These are phyloP conservation scores for Ophiocordyceps camponoti-saundersi DNA, from an alignment of 2,329 filamentous ascomycete genomes.

Conservation along the genomic window DNA sequence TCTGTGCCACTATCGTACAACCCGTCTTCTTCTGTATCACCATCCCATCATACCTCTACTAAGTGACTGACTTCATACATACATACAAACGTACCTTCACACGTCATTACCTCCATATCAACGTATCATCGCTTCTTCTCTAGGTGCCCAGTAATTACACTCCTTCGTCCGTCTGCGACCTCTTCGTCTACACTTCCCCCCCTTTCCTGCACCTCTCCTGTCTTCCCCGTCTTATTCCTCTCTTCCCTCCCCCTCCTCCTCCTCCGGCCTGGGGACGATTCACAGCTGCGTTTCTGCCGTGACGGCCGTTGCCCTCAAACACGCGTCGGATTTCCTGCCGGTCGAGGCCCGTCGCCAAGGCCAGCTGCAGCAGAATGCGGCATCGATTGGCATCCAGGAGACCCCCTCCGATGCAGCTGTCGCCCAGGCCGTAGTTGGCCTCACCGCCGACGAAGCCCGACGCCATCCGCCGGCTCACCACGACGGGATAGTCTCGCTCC, in stretches of 20 bases:
- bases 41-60: too few species aligned
- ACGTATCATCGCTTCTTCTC: too few species aligned
- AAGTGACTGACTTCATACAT: too few species aligned
- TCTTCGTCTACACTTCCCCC: too few species aligned
- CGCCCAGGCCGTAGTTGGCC: constrained; percentile 10
- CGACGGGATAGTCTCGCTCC: constrained; percentile 25
- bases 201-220: too few species aligned
- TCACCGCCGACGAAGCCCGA: constrained; percentile 32
- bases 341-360: constrained; percentile 13
- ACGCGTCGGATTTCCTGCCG: constrained; percentile 9
- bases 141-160: too few species aligned
- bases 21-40: too few species aligned
- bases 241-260: background rate
- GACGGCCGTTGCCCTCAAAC: constrained; percentile 8
- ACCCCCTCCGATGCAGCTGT: constrained; percentile 20
- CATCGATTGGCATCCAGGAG: constrained; percentile 39
- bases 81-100: too few species aligned
- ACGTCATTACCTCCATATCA: too few species aligned
- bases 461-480: constrained; percentile 31
- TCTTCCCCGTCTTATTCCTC: too few species aligned
- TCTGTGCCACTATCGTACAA: too few species aligned
- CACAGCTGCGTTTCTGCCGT: background rate
- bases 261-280: background rate
- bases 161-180: too few species aligned
- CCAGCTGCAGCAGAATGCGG: constrained; percentile 31